phyloP scores from a whole-genome alignment of 2,329 filamentous ascomycete species.

The Lachnellula hyalina region DNA sequence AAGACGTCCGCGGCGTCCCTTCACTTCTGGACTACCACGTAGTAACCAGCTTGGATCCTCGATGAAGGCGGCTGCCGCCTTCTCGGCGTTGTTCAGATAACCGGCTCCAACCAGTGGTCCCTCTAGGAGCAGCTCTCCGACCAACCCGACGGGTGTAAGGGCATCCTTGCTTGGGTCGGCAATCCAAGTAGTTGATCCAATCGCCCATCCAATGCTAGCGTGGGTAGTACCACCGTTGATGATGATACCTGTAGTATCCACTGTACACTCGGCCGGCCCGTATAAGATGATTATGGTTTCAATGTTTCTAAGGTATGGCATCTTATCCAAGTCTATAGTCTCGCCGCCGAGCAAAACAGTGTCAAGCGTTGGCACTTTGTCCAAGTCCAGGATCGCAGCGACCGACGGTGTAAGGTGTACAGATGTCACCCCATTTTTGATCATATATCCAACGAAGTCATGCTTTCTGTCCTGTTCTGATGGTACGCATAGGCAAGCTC shows the following conservation, averaged over 20 bases:
- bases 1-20: slow-evolving; percentile 40
- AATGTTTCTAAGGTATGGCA: too few relatives aligned
- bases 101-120: slow-evolving; percentile 55
- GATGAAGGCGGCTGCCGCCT: slow-evolving; percentile 54
- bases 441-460: too few relatives aligned
- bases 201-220: slow-evolving; percentile 12
- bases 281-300: slow-evolving; percentile 35
- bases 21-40: slow-evolving; percentile 31
- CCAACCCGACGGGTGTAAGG: slow-evolving; percentile 13
- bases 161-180: slow-evolving; percentile 9
- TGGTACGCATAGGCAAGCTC: too few relatives aligned
- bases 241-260: slow-evolving; percentile 6
- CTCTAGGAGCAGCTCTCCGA: slow-evolving; percentile 23
- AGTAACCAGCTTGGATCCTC: slow-evolving; percentile 48
- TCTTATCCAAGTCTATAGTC: too few relatives aligned
- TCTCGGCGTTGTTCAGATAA: slow-evolving; percentile 50
- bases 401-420: too few relatives aligned
- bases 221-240: slow-evolving; percentile 1
- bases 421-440: too few relatives aligned
- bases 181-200: slow-evolving; percentile 34
- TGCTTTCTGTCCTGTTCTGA: too few relatives aligned
- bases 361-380: too few relatives aligned
- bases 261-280: slow-evolving; percentile 31
- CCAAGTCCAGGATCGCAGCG: too few relatives aligned
- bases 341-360: too few relatives aligned